Evolutionary conservation across 176 grass and related monocot species (phyloP).

Genomic region (Bolboschoenus planiculmis): DNA sequence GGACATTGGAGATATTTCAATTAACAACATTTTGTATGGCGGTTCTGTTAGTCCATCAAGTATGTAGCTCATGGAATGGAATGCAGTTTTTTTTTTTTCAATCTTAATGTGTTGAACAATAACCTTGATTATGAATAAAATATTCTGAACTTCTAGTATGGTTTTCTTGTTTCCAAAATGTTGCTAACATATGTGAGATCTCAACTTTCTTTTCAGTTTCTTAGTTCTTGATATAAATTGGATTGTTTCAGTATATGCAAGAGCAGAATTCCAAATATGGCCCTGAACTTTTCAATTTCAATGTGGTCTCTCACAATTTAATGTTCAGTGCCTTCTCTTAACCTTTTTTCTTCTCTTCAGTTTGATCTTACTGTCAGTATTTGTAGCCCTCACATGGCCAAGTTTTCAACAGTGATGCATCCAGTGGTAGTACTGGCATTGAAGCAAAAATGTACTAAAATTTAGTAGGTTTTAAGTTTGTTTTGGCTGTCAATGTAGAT

Average conservation of each 20-base stretch:
- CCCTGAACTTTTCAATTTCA: constrained; percentile 5
- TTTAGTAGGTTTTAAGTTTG: constrained; percentile 6
- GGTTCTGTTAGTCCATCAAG: constrained; percentile 61
- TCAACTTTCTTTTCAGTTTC: neutral
- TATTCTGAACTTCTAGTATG: neutral
- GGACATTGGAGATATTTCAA: constrained; percentile 84
- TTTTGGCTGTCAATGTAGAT: no score
- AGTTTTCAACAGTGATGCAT: neutral
- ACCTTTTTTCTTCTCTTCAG: neutral
- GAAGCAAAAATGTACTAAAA: neutral
- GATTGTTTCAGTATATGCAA: neutral
- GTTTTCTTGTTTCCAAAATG: constrained; percentile 12
- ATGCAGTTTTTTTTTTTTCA: constrained; percentile 24
- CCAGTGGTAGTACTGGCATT: neutral
- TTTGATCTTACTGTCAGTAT: neutral
- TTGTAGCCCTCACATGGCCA: neutral
- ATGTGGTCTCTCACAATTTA: neutral
- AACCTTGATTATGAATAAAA: constrained; percentile 14
- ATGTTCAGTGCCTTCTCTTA: neutral
- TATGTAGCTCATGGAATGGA: constrained; percentile 64
- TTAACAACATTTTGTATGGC: constrained; percentile 87
- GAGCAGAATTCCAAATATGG: neutral
- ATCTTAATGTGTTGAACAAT: constrained; percentile 31
- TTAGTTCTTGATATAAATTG: neutral
- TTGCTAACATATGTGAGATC: neutral